These are phyloP conservation scores for Botrytis porri DNA, from an alignment of 2,329 filamentous ascomycete genomes.

Conservation along the genomic window DNA sequence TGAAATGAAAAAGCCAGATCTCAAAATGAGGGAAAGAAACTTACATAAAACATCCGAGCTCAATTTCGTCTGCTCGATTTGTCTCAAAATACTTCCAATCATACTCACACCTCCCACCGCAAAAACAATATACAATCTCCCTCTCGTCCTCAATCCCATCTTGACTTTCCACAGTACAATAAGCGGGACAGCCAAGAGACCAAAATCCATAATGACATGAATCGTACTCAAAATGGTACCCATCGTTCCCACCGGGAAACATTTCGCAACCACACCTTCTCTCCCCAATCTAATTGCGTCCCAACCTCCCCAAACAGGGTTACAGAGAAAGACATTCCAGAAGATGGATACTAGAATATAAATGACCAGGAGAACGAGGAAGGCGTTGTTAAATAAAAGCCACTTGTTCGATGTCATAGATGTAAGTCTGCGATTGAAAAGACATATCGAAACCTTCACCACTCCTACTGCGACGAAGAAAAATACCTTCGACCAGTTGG, in stretches of 20 bases:
- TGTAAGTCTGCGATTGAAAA: conserved; percentile 41
- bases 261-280: not conserved
- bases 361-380: conserved; percentile 20
- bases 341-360: conserved; percentile 10
- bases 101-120: conserved; percentile 37
- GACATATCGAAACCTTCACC: conserved; percentile 41
- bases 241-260: conserved; percentile 22
- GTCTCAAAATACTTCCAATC: conserved; percentile 37
- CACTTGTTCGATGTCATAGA: conserved; percentile 35
- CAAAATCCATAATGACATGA: conserved; percentile 40
- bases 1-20: not conserved
- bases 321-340: conserved; percentile 9
- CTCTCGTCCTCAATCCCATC: conserved; percentile 37
- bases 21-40: not conserved
- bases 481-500: conserved; percentile 96
- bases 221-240: conserved; percentile 35
- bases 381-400: conserved; percentile 37
- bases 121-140: conserved; percentile 39
- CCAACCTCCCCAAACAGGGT: conserved; percentile 14
- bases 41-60: conserved; percentile 9
- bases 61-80: conserved; percentile 27
- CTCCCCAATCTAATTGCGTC: conserved; percentile 5
- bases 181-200: conserved; percentile 38
- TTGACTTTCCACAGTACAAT: conserved; percentile 40
- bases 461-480: conserved; percentile 74